A percentile compares a stretch with the other conserved stretches of the same genome.
These are phyloP conservation scores for Acanthamoeba triangularis DNA, from an alignment of 208 protist genomes.

Conservation along the genomic window DNA sequence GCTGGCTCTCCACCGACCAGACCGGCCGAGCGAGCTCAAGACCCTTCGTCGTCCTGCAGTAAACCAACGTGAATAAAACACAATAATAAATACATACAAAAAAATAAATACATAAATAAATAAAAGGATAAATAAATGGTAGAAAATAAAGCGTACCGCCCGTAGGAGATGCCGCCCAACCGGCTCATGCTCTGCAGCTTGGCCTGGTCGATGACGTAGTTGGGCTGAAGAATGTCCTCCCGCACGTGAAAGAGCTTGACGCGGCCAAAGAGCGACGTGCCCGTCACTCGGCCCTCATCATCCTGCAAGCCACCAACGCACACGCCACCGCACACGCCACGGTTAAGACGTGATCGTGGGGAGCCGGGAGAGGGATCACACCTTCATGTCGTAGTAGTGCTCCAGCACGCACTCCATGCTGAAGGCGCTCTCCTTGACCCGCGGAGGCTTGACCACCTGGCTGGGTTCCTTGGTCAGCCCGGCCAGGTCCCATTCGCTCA, in stretches of 20 bases:
- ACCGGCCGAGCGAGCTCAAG: neutral
- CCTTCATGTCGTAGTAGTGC: conserved; percentile 50
- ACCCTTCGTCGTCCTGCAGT: neutral
- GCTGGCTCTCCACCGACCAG: conserved; percentile 28
- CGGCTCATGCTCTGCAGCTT: conserved; percentile 59
- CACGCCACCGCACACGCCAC: neutral
- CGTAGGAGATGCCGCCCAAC: conserved; percentile 31
- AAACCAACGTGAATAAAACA: neutral
- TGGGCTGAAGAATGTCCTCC: neutral
- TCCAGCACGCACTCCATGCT: conserved; percentile 48
- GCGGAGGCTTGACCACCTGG: neutral
- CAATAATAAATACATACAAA: no score
- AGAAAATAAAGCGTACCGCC: neutral
- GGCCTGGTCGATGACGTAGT: conserved; percentile 18
- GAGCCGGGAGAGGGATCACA: neutral
- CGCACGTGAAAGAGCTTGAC: conserved; percentile 44
- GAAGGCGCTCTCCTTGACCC: conserved; percentile 57
- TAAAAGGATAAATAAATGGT: neutral
- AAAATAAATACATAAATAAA: neutral
- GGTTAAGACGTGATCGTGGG: no score
- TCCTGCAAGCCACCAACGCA: neutral
- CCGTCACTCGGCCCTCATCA: neutral
- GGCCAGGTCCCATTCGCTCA: conserved; percentile 3
- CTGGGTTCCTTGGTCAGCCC: neutral
- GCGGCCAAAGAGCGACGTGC: neutral